A percentile compares a stretch with the other conserved stretches of the same genome.
phyloP scores from a whole-genome alignment of 2,329 filamentous ascomycete genomes.

The Lomentospora prolificans region DNA sequence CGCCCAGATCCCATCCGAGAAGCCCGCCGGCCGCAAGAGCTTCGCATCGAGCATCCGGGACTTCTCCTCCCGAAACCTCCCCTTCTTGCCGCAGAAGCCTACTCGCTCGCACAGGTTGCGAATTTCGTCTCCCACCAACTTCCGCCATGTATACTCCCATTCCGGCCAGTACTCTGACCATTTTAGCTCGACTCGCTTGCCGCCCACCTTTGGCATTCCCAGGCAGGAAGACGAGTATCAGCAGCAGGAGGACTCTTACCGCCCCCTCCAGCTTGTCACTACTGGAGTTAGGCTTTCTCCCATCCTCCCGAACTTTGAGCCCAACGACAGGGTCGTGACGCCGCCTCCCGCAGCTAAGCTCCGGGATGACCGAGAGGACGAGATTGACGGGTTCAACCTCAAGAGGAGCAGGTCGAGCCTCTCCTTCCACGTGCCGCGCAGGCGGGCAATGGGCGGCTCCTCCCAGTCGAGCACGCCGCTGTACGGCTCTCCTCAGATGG shows the following conservation, averaged over 20 bases:
- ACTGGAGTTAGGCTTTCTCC: conserved; percentile 41
- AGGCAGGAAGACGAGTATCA: conserved; percentile 4
- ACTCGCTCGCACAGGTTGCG: conserved; percentile 37
- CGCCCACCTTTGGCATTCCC: conserved; percentile 11
- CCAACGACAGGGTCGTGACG: conserved; percentile 22
- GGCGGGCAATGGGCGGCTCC: conserved; percentile 25
- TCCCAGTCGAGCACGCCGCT: not conserved
- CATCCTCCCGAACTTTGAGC: conserved; percentile 41
- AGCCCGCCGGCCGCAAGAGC: not conserved
- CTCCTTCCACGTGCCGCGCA: conserved; percentile 47
- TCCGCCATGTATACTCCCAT: conserved; percentile 45
- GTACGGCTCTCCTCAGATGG: not conserved
- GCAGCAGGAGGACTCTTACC: conserved; percentile 30
- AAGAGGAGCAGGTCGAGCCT: conserved; percentile 39
- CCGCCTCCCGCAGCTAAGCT: conserved; percentile 27
- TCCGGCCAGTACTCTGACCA: conserved; percentile 26
- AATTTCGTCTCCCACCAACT: conserved; percentile 51
- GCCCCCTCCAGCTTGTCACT: conserved; percentile 45
- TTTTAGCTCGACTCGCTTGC: conserved; percentile 17
- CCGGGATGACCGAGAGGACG: conserved; percentile 23
- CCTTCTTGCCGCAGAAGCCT: not conserved
- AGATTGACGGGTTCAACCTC: conserved; percentile 22
- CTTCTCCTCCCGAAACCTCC: conserved; percentile 1
- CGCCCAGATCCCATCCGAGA: not conserved
- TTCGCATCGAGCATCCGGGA: conserved; percentile 4